phyloP scores from a whole-genome alignment of 2,329 filamentous ascomycete species.

The Exophiala dermatitidis region DNA sequence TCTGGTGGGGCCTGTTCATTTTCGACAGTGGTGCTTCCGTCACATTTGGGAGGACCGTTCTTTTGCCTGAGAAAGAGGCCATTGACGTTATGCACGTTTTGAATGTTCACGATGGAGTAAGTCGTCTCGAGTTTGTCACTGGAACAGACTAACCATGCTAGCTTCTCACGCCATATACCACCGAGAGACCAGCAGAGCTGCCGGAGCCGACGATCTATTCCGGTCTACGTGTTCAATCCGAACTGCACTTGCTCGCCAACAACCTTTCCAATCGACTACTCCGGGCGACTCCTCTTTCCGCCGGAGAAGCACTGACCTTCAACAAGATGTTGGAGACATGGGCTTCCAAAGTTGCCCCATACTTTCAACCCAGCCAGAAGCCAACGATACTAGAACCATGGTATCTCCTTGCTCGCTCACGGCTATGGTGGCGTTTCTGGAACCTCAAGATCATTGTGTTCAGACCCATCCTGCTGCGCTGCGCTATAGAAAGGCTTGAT shows the following conservation, averaged over 20 bases:
- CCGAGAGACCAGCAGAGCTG: neutral
- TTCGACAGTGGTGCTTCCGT: constrained; percentile 18
- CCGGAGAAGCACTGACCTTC: neutral
- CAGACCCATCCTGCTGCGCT: constrained; percentile 27
- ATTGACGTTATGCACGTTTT: constrained; percentile 14
- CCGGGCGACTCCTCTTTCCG: neutral
- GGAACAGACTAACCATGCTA: neutral
- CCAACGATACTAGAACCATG: neutral
- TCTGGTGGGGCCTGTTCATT: constrained; percentile 18
- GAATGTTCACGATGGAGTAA: constrained; percentile 14
- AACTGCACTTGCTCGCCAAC: constrained; percentile 37
- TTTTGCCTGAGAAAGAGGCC: constrained; percentile 9
- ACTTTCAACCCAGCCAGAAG: constrained; percentile 3
- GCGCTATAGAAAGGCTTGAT: constrained; percentile 33
- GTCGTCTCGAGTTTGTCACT: neutral
- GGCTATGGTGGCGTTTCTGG: constrained; percentile 38
- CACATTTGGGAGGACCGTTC: constrained; percentile 15
- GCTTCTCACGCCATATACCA: constrained; percentile 8
- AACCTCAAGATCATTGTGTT: constrained; percentile 40
- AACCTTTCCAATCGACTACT: constrained; percentile 2
- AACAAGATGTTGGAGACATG: constrained; percentile 3
- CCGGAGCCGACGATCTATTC: constrained; percentile 31
- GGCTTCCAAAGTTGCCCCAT: constrained; percentile 1
- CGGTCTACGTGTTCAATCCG: constrained; percentile 36
- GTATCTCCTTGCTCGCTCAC: constrained; percentile 1